Evolutionary conservation across 371 early-diverging fungal species (phyloP).

Genomic region (Encephalitozoon intestinalis): DNA sequence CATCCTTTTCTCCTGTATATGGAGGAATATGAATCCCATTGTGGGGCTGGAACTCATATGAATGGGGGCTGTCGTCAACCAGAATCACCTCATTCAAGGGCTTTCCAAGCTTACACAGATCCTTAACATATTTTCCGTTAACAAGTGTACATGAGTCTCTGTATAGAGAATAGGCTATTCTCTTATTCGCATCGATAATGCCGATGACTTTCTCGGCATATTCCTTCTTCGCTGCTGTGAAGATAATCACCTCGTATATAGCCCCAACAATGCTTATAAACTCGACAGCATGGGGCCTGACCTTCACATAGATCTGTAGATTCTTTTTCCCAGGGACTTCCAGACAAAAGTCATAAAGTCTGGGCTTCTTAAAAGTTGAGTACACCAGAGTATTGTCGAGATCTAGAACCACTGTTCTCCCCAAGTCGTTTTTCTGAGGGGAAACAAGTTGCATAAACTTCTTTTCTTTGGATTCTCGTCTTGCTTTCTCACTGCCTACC

Average conservation of each 20-base stretch:
- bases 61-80: conserved; percentile 18
- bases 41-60: conserved; percentile 8
- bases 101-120: conserved; percentile 72
- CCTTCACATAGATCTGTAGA: conserved; percentile 10
- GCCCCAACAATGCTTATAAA: conserved; percentile 63
- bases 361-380: conserved; percentile 61
- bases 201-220: conserved; percentile 90
- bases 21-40: conserved; percentile 17
- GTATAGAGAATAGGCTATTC: conserved; percentile 77
- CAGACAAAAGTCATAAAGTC: conserved; percentile 48
- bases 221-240: conserved; percentile 70
- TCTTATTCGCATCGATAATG: conserved; percentile 72
- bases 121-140: conserved; percentile 87
- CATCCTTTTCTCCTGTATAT: neutral
- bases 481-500: neutral
- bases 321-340: conserved; percentile 27
- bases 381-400: conserved; percentile 90
- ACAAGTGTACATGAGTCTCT: conserved; percentile 84
- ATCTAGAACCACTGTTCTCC: conserved; percentile 73
- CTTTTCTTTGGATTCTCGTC: no score
- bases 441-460: neutral
- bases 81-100: conserved; percentile 64
- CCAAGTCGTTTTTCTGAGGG: neutral
- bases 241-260: conserved; percentile 82
- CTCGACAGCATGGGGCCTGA: conserved; percentile 52